A percentile compares a stretch with the other conserved stretches of the same genome.
phyloP scores from a whole-genome alignment of 1,284 basidiomycete species.

The Cutaneotrichosporon sp. region DNA sequence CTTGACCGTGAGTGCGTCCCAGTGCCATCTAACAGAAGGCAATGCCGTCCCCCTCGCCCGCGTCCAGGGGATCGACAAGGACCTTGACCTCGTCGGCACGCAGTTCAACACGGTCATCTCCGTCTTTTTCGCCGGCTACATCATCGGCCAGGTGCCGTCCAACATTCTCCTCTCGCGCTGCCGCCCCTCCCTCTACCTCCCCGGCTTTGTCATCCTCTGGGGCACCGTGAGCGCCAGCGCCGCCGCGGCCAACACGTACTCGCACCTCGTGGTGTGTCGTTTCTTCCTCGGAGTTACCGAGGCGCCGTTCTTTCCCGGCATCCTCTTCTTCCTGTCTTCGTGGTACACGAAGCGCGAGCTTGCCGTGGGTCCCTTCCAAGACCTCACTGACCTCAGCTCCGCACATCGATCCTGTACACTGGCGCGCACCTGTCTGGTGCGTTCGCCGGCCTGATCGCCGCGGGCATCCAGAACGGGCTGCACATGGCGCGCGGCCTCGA shows the following conservation, averaged over 20 bases:
- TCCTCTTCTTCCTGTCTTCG: conserved; percentile 29
- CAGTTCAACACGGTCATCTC: conserved; percentile 46
- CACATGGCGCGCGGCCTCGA: conserved; percentile 20
- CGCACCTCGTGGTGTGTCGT: conserved; percentile 23
- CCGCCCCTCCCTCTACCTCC: conserved; percentile 24
- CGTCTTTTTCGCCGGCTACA: conserved; percentile 51
- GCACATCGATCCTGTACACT: conserved; percentile 30
- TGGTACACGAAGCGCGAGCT: conserved; percentile 34
- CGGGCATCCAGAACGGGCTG: conserved; percentile 28
- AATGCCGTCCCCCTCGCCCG: conserved; percentile 12
- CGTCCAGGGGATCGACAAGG: conserved; percentile 27
- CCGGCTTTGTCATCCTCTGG: conserved; percentile 24
- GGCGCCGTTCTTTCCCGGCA: conserved; percentile 41
- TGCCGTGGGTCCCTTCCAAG: conserved; percentile 12
- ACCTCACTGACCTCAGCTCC: conserved; percentile 13
- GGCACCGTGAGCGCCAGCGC: conserved; percentile 19
- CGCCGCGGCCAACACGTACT: conserved; percentile 18
- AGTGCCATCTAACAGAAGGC: conserved; percentile 7
- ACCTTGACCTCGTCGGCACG: conserved; percentile 37
- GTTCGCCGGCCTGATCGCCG: conserved; percentile 39
- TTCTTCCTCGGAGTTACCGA: conserved; percentile 43
- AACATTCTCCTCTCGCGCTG: conserved; percentile 12
- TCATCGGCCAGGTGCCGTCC: conserved; percentile 27
- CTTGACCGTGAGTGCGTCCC: conserved; percentile 48
- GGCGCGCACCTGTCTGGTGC: conserved; percentile 35